A percentile compares a stretch with the other conserved stretches of the same genome.
phyloP scores from a whole-genome alignment of 371 early-diverging fungal species.

The Mucor racemosus region DNA sequence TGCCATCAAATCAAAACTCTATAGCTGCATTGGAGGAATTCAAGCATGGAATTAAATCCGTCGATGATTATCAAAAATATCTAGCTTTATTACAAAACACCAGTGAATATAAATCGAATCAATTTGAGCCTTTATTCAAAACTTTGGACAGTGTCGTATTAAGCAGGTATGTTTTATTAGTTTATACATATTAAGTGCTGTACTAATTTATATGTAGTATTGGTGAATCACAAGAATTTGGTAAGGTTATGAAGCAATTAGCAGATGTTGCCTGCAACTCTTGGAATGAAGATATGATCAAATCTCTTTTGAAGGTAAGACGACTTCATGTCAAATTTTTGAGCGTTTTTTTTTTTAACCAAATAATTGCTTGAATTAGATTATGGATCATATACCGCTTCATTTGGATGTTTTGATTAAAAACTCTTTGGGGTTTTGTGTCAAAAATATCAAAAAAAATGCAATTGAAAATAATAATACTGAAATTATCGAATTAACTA shows the following conservation, averaged over 20 bases:
- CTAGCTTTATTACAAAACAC: neutral
- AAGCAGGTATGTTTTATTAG: neutral
- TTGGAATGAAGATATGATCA: neutral
- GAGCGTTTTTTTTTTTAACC: neutral
- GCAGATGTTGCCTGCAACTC: neutral
- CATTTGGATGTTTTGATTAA: slow-evolving; percentile 17
- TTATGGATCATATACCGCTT: slow-evolving; percentile 19
- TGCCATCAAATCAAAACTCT: neutral
- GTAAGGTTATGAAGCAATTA: neutral
- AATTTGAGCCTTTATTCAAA: neutral
- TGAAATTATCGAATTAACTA: neutral
- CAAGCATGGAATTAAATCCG: neutral
- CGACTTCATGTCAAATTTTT: neutral
- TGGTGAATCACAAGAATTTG: slow-evolving; percentile 1
- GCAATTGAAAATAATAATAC: slow-evolving; percentile 3
- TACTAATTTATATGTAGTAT: neutral
- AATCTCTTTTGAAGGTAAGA: neutral
- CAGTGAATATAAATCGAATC: neutral
- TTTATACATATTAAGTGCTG: neutral
- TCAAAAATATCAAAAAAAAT: slow-evolving; percentile 19
- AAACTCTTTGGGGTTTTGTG: slow-evolving; percentile 16
- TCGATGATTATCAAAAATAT: neutral
- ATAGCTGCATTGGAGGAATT: neutral
- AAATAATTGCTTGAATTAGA: slow-evolving; percentile 1
- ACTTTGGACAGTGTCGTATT: neutral